Evolutionary conservation across 2,329 filamentous ascomycete genomes (phyloP), one percentile per base, ranked within the genome.

Genomic region (Pestalotiopsis sp.): DNA sequence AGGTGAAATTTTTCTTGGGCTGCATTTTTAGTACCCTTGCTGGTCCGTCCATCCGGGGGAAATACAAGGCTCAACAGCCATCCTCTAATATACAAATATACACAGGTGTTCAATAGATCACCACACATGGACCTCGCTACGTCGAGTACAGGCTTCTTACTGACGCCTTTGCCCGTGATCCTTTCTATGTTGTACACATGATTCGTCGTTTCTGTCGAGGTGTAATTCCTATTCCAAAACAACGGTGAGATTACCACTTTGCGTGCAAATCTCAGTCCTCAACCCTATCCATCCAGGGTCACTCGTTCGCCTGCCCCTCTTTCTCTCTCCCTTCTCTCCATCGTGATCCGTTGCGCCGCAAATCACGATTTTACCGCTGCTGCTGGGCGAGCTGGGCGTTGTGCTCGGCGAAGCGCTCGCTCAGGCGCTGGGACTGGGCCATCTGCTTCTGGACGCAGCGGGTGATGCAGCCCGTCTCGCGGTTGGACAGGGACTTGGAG

Each of bases 391-490:
- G 87, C 75, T 86, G 85, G 70, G 84, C 83, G 71, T 89, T 91
- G 77, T 90, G 86, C 80, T 91, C 89, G 78, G 89, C 87, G 88
- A 98, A 99, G 71, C 96, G 89, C 82, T 97, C 93, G 76, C 94
- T 93, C 75, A 99, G 86, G 69, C 96, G 91, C 82, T 96, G 93
- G 72, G 93, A 93, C 71, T 91, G 91, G 81, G 97, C 96, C 86
- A 98, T 91, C 82, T 93, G 93, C 86, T 99, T 99, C 83, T 96
- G 92, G 70, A 98, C 94, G 82, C 96, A 99, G 76, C 94, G 92
- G 83, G 93, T 91, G 76, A 98, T 90, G 84, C 96, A 99, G 80
- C 92, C 91, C 77, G 92, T 92, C 84, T 99, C 96, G 79, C 93
- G 91, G 73, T 90, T 88, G 71, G 92, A 91, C 73, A 99, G 89